A percentile compares a stretch with the other conserved stretches of the same genome.
Conservation (phyloP, 148 eudicot genomes). For the Fagopyrum tataricum region DNA sequence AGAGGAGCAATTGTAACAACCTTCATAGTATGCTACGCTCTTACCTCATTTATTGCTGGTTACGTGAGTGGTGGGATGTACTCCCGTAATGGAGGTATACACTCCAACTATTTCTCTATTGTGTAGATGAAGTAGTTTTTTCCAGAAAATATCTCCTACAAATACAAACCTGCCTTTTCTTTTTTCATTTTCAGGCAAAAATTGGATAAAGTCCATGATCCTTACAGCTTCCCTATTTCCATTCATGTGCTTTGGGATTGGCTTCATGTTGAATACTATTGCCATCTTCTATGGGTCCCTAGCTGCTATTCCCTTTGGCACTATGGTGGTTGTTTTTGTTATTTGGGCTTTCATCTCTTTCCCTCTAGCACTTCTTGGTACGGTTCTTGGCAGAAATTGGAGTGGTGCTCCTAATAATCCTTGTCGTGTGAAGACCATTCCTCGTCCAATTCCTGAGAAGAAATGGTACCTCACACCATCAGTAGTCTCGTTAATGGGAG, state of each 20-base stretch:
- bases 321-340: constrained; percentile 74
- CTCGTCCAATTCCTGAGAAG: constrained; percentile 87
- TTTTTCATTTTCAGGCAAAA: constrained; percentile 52
- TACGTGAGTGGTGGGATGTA: constrained; percentile 93
- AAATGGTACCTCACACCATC: constrained; percentile 92
- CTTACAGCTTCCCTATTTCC: constrained; percentile 68
- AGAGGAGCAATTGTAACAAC: constrained; percentile 90
- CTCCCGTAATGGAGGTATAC: constrained; percentile 69
- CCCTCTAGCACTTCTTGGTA: constrained; percentile 86
- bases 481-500: constrained; percentile 76
- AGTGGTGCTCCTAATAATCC: constrained; percentile 85
- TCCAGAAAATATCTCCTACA: neutral
- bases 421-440: constrained; percentile 82
- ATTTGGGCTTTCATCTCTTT: constrained; percentile 90
- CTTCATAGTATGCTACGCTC: constrained; percentile 72
- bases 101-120: neutral
- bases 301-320: constrained; percentile 88
- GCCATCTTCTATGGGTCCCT: constrained; percentile 1
- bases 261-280: no score
- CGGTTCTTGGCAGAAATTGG: constrained; percentile 80
- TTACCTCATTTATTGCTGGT: constrained; percentile 81
- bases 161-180: neutral
- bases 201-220: constrained; percentile 77
- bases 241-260: no score
- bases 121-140: neutral